phyloP scores from a whole-genome alignment of 352 stramenopile species.

The Globisporangium nunn region DNA sequence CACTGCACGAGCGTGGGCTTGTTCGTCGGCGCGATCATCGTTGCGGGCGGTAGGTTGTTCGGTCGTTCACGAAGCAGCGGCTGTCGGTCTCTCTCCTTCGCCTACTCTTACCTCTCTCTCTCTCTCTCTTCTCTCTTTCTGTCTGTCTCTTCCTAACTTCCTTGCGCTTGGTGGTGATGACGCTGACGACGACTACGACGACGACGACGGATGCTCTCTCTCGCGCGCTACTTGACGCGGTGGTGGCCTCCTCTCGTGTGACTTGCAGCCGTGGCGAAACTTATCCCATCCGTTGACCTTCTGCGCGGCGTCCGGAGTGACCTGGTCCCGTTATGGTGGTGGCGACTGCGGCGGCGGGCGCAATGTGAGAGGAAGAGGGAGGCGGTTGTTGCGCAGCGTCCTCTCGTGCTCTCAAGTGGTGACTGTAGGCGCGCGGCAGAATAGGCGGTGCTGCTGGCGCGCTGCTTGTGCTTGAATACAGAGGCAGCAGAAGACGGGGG shows the following conservation, averaged over 20 bases:
- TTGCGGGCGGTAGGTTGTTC: conserved; percentile 5
- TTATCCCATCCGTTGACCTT: conserved; percentile 38
- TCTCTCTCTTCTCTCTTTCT: conserved; percentile 2
- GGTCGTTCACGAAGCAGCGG: background rate
- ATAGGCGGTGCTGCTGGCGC: no score
- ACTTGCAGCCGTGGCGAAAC: conserved; percentile 18
- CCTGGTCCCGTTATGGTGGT: conserved; percentile 18
- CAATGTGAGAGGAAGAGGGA: no score
- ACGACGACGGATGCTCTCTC: background rate
- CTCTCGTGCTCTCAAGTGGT: no score
- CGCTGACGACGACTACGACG: no score
- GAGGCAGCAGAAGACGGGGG: no score
- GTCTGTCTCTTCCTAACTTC: background rate
- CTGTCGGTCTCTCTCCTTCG: background rate
- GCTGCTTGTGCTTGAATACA: no score
- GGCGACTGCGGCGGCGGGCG: conserved; percentile 1
- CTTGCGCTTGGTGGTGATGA: background rate
- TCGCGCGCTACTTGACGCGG: conserved; percentile 4
- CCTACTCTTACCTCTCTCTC: conserved; percentile 1
- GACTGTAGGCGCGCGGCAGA: background rate
- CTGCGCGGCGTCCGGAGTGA: conserved; percentile 14
- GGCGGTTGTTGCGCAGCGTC: no score
- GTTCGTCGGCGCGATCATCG: conserved; percentile 80
- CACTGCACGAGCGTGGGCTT: conserved; percentile 85
- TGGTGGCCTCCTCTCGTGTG: conserved; percentile 18